Percentiles rank a stretch among this genome's conserved stretches.
phyloP scores from a whole-genome alignment of 352 stramenopile genomes.

The Peronospora tabacina region DNA sequence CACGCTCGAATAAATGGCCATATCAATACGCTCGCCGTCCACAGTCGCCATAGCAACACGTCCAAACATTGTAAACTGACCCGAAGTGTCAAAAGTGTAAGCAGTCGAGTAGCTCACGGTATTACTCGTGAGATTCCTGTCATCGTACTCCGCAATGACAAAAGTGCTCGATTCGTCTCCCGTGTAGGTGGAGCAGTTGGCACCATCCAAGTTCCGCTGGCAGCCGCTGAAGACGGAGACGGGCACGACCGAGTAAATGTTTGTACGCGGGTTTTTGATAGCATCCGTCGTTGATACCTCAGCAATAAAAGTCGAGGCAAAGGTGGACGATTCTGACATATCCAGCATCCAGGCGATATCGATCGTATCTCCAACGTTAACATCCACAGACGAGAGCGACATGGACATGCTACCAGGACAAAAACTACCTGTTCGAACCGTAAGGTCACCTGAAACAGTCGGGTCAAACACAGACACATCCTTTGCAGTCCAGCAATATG shows the following conservation, averaged over 20 bases:
- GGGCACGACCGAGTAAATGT: conserved; percentile 55
- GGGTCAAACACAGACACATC: conserved; percentile 57
- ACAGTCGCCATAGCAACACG: conserved; percentile 62
- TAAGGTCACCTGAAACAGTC: conserved; percentile 41
- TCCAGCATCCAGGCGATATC: conserved; percentile 58
- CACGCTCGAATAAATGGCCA: conserved; percentile 73
- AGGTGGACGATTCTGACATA: conserved; percentile 40
- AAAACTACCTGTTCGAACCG: conserved; percentile 53
- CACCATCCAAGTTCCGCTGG: conserved; percentile 36
- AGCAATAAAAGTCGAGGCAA: conserved; percentile 50
- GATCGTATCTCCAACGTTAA: conserved; percentile 45
- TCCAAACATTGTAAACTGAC: conserved; percentile 62
- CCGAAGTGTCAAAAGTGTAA: conserved; percentile 47
- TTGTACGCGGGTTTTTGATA: conserved; percentile 41
- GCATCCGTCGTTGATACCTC: conserved; percentile 56
- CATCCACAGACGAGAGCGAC: conserved; percentile 41
- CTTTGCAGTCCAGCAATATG: conserved; percentile 61
- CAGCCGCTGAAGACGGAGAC: conserved; percentile 68
- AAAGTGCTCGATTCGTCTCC: conserved; percentile 50
- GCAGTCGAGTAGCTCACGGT: conserved; percentile 45
- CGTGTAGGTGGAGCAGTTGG: conserved; percentile 65
- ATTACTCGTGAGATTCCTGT: conserved; percentile 60
- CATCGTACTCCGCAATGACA: conserved; percentile 36
- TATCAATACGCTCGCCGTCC: conserved; percentile 67
- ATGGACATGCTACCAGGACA: conserved; percentile 62